These are phyloP conservation scores for Macrolepiota fuliginosa DNA, from an alignment of 768 basidiomycete species.

Conservation along the genomic window DNA sequence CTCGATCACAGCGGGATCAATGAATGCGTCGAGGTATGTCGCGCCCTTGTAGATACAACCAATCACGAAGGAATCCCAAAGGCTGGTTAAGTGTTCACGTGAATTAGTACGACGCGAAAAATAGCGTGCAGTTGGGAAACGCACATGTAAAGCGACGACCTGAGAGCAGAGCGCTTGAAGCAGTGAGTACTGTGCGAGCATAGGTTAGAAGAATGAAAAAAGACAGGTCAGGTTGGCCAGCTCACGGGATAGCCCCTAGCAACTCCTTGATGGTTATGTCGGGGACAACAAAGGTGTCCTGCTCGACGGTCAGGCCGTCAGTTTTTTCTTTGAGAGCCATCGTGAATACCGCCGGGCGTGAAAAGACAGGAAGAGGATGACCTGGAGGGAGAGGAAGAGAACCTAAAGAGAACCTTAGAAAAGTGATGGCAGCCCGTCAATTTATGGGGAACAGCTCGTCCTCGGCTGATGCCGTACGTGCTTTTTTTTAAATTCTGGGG, in stretches of 20 bases:
- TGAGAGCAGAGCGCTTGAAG: constrained; percentile 84
- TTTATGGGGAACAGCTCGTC: constrained; percentile 24
- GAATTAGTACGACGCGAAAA: neutral
- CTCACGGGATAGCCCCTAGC: constrained; percentile 79
- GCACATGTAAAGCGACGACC: constrained; percentile 77
- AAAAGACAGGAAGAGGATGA: constrained; percentile 13
- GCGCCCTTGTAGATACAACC: constrained; percentile 65
- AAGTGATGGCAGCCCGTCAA: constrained; percentile 15
- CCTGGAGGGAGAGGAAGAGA: constrained; percentile 12
- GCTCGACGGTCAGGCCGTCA: constrained; percentile 40
- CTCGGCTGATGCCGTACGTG: constrained; percentile 16
- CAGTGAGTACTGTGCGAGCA: constrained; percentile 63
- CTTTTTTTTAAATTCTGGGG: constrained; percentile 9
- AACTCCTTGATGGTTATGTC: constrained; percentile 88
- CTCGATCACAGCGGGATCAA: constrained; percentile 51
- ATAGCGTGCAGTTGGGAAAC: constrained; percentile 20
- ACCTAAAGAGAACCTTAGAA: neutral
- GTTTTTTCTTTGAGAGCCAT: constrained; percentile 34
- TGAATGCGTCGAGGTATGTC: constrained; percentile 57
- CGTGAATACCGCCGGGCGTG: constrained; percentile 9
- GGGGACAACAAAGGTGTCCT: constrained; percentile 67
- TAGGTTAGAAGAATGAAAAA: constrained; percentile 10
- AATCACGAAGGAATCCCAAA: constrained; percentile 76
- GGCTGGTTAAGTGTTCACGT: constrained; percentile 31
- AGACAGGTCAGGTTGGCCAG: constrained; percentile 15